Evolutionary conservation across 1,139 yeast species (phyloP).

Genomic region (Magnusiomyces magnusii): DNA sequence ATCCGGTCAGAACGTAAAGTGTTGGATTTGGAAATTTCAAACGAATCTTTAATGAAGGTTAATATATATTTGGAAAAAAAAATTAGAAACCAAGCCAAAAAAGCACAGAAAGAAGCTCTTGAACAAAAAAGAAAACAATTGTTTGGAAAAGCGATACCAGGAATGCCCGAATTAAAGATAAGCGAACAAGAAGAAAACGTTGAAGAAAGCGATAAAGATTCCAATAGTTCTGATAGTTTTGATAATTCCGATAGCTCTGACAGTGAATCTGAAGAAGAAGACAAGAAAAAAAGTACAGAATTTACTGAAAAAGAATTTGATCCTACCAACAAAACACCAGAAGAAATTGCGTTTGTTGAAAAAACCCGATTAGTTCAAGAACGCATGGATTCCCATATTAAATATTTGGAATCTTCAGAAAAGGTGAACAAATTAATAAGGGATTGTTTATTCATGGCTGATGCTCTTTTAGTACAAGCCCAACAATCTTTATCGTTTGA

Average conservation of each 20-base stretch:
- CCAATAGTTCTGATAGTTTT: conserved; percentile 5
- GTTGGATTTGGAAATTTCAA: conserved; percentile 28
- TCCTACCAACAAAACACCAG: conserved; percentile 9
- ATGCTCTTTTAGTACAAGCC: conserved; percentile 22
- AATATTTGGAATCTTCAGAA: conserved; percentile 22
- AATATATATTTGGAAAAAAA: conserved; percentile 27
- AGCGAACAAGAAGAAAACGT: conserved; percentile 13
- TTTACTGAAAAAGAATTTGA: conserved; percentile 12
- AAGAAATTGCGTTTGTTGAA: conserved; percentile 14
- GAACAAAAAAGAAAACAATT: background rate
- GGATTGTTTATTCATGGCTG: conserved; percentile 22
- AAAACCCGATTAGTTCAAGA: conserved; percentile 19
- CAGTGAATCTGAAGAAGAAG: background rate
- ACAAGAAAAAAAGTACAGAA: conserved; percentile 1
- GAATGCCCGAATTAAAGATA: conserved; percentile 12
- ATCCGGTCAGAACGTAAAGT: conserved; percentile 27
- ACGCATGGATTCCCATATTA: conserved; percentile 22
- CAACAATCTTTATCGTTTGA: conserved; percentile 19
- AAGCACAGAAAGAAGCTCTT: conserved; percentile 17
- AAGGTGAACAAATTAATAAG: conserved; percentile 20
- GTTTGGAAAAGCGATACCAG: background rate
- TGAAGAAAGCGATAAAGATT: background rate
- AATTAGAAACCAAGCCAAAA: conserved; percentile 20
- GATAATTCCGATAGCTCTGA: background rate
- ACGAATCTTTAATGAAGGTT: conserved; percentile 25